These are phyloP conservation scores for Ganoderma lingzhi DNA, from an alignment of 1,284 basidiomycete species.

Conservation along the genomic window DNA sequence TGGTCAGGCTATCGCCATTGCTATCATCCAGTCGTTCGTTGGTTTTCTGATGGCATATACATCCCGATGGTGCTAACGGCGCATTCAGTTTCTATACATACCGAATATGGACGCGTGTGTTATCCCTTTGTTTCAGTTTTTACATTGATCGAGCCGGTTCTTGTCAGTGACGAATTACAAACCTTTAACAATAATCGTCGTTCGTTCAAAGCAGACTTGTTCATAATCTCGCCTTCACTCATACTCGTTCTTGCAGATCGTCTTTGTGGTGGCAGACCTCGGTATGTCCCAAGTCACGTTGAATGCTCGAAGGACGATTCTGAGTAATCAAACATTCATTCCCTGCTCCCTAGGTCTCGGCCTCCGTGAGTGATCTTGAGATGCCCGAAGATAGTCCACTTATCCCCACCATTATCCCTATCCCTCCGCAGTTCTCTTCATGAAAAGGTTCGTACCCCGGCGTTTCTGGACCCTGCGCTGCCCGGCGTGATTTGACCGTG, in stretches of 20 bases:
- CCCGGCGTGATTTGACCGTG: background rate
- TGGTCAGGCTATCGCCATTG: slow-evolving; percentile 24
- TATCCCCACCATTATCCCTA: background rate
- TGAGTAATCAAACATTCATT: background rate
- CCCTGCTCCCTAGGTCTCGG: slow-evolving; percentile 16
- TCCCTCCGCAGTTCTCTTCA: slow-evolving; percentile 20
- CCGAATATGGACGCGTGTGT: slow-evolving; percentile 31
- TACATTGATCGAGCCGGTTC: background rate
- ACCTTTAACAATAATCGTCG: slow-evolving; percentile 17
- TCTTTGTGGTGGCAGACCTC: slow-evolving; percentile 20
- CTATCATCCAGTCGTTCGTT: slow-evolving; percentile 26
- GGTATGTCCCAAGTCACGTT: slow-evolving; percentile 6
- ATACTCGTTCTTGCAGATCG: slow-evolving; percentile 1
- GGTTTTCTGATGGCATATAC: background rate
- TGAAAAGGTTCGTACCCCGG: slow-evolving; percentile 18
- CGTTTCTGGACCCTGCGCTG: background rate
- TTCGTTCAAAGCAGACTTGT: background rate
- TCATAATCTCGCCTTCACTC: background rate
- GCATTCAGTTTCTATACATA: slow-evolving; percentile 26
- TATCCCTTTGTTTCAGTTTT: background rate
- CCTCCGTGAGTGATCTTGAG: slow-evolving; percentile 14
- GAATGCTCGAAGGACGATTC: background rate
- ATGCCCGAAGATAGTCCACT: background rate
- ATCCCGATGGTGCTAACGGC: background rate
- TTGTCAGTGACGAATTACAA: slow-evolving; percentile 23